A percentile compares a stretch with the other conserved stretches of the same genome.
Evolutionary conservation across 2,329 filamentous ascomycete species (phyloP).

Genomic region (Stagonosporopsis tanaceti): DNA sequence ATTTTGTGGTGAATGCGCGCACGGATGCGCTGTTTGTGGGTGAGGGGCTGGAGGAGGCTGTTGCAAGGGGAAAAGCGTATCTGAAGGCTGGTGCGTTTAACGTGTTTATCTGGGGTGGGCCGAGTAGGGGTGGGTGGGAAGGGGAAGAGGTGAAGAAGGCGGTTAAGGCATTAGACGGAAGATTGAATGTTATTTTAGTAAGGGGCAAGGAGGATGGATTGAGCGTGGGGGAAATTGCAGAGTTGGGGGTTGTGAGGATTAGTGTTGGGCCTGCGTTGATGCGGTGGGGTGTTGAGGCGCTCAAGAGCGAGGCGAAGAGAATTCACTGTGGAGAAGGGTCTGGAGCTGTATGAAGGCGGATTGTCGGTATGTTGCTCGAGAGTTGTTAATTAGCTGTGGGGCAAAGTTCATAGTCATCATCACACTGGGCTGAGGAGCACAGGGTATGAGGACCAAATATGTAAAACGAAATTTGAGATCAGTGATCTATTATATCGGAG

Average conservation of each 20-base stretch:
- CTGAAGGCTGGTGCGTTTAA: conserved; percentile 66
- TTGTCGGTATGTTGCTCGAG: background rate
- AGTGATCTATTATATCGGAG: background rate
- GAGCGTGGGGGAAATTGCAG: conserved; percentile 33
- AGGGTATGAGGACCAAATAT: background rate
- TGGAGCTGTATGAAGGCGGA: background rate
- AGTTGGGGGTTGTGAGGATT: conserved; percentile 45
- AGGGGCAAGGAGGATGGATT: conserved; percentile 29
- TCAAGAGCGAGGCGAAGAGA: conserved; percentile 29
- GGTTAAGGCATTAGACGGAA: conserved; percentile 32
- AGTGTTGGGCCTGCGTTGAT: conserved; percentile 44
- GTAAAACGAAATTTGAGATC: background rate
- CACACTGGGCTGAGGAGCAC: background rate
- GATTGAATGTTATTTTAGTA: conserved; percentile 39
- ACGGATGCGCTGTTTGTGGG: conserved; percentile 62
- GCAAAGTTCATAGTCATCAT: background rate
- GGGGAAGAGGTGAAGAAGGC: conserved; percentile 32
- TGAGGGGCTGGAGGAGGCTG: conserved; percentile 56
- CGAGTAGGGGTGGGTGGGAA: conserved; percentile 45
- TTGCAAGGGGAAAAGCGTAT: conserved; percentile 64
- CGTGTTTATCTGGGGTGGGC: conserved; percentile 68
- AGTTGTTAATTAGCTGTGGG: background rate
- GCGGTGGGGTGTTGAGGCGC: conserved; percentile 18
- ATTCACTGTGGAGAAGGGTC: conserved; percentile 22
- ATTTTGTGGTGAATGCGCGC: conserved; percentile 60